phyloP scores from a whole-genome alignment of 441 rosid species.

The Brassica balearica region DNA sequence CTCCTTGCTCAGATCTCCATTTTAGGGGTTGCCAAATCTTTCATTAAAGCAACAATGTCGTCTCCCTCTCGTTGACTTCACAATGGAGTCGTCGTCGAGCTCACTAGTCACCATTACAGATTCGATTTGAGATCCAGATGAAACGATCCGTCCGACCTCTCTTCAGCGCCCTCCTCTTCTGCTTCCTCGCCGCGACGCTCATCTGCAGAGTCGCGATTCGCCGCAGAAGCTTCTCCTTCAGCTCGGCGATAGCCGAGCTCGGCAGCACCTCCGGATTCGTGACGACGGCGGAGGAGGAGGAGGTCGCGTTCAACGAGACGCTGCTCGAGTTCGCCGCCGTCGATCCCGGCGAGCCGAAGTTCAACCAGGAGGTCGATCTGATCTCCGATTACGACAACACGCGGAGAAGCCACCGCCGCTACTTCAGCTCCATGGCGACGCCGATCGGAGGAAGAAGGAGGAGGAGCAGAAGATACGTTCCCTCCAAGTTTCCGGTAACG shows the following conservation, averaged over 20 bases:
- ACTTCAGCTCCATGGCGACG: slow-evolving; percentile 21
- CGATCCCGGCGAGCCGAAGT: slow-evolving; percentile 62
- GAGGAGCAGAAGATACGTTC: slow-evolving; percentile 16
- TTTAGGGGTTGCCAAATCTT: too few relatives aligned
- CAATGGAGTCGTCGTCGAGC: background rate
- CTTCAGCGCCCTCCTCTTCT: slow-evolving; percentile 62
- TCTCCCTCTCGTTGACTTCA: slow-evolving; percentile 29
- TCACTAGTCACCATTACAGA: background rate
- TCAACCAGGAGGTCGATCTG: slow-evolving; percentile 63
- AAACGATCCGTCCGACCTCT: slow-evolving; percentile 80
- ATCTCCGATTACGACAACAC: slow-evolving; percentile 63
- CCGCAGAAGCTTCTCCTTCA: slow-evolving; percentile 46
- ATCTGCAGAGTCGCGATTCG: slow-evolving; percentile 59
- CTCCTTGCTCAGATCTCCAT: slow-evolving; percentile 29
- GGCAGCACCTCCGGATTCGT: slow-evolving; percentile 35
- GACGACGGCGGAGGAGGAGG: slow-evolving; percentile 42
- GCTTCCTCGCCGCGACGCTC: slow-evolving; percentile 61
- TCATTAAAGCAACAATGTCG: slow-evolving; percentile 26
- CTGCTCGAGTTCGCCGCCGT: slow-evolving; percentile 69
- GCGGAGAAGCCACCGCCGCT: slow-evolving; percentile 43
- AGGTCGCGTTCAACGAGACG: slow-evolving; percentile 60
- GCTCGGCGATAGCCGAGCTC: slow-evolving; percentile 47
- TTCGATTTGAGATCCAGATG: slow-evolving; percentile 45
- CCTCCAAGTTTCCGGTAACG: slow-evolving; percentile 49
- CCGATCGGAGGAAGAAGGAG: background rate